Conservation (phyloP, 73 alveolate genomes). For the Durusdinium trenchii region DNA sequence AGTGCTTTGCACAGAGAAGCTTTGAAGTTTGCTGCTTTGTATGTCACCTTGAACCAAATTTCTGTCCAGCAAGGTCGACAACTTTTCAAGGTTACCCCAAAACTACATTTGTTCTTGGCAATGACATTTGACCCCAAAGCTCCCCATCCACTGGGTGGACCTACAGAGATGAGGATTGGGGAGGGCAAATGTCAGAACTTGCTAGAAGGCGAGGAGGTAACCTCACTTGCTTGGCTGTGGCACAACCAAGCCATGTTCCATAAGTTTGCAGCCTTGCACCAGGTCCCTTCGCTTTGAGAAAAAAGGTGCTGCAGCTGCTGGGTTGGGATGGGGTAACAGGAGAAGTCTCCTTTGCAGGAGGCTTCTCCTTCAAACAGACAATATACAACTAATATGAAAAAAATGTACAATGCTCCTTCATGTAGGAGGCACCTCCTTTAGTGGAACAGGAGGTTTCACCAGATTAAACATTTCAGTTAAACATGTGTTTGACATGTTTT, state of each 20-base stretch:
- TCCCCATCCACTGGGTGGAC: conserved; percentile 11
- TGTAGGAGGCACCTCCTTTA: background rate
- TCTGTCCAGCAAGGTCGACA: background rate
- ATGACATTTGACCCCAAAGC: background rate
- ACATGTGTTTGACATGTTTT: background rate
- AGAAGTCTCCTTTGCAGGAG: background rate
- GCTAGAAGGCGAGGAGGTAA: conserved; percentile 2
- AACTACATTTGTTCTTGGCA: background rate
- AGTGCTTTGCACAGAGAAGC: background rate
- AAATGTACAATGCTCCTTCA: background rate
- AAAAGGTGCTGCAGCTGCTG: conserved; percentile 5
- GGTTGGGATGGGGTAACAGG: background rate
- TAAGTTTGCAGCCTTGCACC: too few relatives aligned
- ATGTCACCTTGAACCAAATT: background rate
- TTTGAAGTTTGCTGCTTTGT: background rate
- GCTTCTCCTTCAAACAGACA: background rate
- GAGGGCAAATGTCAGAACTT: conserved; percentile 11
- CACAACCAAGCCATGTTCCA: background rate
- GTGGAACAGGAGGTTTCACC: background rate
- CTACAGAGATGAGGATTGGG: conserved; percentile 26
- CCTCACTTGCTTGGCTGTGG: conserved; percentile 21
- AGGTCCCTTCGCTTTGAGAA: too few relatives aligned
- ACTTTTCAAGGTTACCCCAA: background rate
- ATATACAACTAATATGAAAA: background rate
- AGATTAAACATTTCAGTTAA: background rate